Evolutionary conservation across 495 filamentous ascomycete species (phyloP), one percentile per base, ranked within the genome.

Genomic region (Podospora didyma): DNA sequence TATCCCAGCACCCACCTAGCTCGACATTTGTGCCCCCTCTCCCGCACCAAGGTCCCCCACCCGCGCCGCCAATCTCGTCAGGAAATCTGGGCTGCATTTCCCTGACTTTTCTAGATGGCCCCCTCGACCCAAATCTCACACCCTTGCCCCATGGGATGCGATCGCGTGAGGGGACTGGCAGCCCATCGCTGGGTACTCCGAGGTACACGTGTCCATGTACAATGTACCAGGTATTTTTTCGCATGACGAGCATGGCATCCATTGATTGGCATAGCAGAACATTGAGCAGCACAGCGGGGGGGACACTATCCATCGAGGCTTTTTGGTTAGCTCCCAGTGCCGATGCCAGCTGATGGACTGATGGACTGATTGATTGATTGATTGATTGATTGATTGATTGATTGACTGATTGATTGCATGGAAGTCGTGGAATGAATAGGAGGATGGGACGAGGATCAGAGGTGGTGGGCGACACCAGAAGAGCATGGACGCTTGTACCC

Each of bases 41-140:
- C 57, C 57, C 57, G 53, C 61, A 49, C 47, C 57, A 57, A 53
- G 48, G 22, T 44, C 56, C 56, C 60, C 51, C 51, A 58, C 56
- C 51, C 56, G 42, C 60, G 47, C 26, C 48, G 60, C 60, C 60
- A 62, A 62, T 62, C 57, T 63, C 61, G 49, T 50, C 53, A 54
- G 54, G 58, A 54, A 60, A 64, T 61, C 61, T 54, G 61, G 61
- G 61, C 54, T 60, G 61, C 61, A 63, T 60, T 51, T 49, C 49
- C n/a, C 48, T 22, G 34, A 51, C 22, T 55, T 51, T 31, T 31
- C 39, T 48, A 59, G 51, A 51, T 57, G 61, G 56, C 23, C 50
- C 54, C 59, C 19, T 47, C 48, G 52, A 26, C 54, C 54, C 59
- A 50, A 57, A 58, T 62, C 59, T 62, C 31, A 47, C 47, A 56